These are phyloP conservation scores for Clarireedia hainanense DNA, from an alignment of 2,329 filamentous ascomycete genomes.

Conservation along the genomic window DNA sequence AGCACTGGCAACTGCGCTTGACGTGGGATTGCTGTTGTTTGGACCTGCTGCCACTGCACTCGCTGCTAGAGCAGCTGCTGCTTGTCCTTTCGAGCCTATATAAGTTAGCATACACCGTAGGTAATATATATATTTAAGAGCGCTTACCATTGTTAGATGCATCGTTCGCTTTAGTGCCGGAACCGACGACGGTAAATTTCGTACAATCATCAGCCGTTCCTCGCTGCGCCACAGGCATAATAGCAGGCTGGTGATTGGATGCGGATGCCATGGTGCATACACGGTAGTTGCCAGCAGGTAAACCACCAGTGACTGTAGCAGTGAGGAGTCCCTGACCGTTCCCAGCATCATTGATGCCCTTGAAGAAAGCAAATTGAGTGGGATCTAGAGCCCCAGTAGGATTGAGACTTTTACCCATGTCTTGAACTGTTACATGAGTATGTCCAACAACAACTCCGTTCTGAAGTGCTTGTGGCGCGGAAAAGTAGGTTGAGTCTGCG, in stretches of 20 bases:
- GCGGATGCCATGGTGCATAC: slow-evolving; percentile 36
- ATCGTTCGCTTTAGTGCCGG: slow-evolving; percentile 12
- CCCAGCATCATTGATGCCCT: slow-evolving; percentile 35
- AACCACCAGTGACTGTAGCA: slow-evolving; percentile 32
- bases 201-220: slow-evolving; percentile 39
- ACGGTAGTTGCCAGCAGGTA: slow-evolving; percentile 36
- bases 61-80: slow-evolving; percentile 11
- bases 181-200: slow-evolving; percentile 34
- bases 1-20: slow-evolving; percentile 1
- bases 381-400: slow-evolving; percentile 27
- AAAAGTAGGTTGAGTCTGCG: slow-evolving; percentile 32
- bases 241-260: slow-evolving; percentile 36
- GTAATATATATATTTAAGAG: background rate
- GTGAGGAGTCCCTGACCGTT: slow-evolving; percentile 33
- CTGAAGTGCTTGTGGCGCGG: slow-evolving; percentile 30
- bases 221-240: slow-evolving; percentile 38
- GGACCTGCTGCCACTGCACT: slow-evolving; percentile 13
- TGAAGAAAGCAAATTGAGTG: slow-evolving; percentile 33
- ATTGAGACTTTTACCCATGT: slow-evolving; percentile 29
- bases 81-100: slow-evolving; percentile 9
- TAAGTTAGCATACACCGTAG: background rate
- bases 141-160: slow-evolving; percentile 12
- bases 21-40: slow-evolving; percentile 1
- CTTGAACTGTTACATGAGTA: slow-evolving; percentile 34
- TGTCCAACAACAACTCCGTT: slow-evolving; percentile 32